Evolutionary conservation across 2,329 filamentous ascomycete genomes (phyloP), one percentile per base, ranked within the genome.

Genomic region (Sclerotinia nivalis): DNA sequence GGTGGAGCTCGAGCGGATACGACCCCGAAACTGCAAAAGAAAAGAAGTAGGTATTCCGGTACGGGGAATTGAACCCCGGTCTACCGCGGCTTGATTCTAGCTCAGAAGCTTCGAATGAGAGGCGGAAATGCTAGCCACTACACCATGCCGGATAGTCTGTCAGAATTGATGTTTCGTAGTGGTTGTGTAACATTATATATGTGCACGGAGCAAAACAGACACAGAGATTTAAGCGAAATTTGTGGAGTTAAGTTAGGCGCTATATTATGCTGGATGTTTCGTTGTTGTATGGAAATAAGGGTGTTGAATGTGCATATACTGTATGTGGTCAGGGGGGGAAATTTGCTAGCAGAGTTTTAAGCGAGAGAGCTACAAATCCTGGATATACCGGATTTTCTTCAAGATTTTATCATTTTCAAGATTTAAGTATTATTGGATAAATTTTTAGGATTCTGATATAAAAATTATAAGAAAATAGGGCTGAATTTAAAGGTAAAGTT

Each of bases 261-360:
- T 34, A 34, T 31, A 56, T 31, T 31, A 34, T 34, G 28, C 20
- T 31, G 28, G 54, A 34, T 56, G 4, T 22, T 55, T 56, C 9
- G 0, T 3, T 22, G 20, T 13, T 34, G 20, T 8, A 56, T n/a
- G 31, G 1, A 34, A 0, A 13, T 1, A 0, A 2, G 0, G 0
- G 2, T 1, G 2, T 13, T 34, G 12, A 2, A 13, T 56, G 12
- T 13, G 2, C 13, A 7, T 56, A 56, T 56, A 0, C 22, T 37
- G 4, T 34, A 20, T 2, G 5, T n/a, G 5, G 12, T 0, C 1
- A 3, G 2, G 12, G 54, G 28, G 54, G 28, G 20, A 18, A 56
- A 34, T 56, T 56, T 56, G 18, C 12, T n/a, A 22, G 25, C 9
- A 56, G 54, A 56, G 10, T n/a, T 56, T 56, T 56, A 56, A 37